Evolutionary conservation across 768 basidiomycete species (phyloP).

Genomic region (Serendipita sp.): DNA sequence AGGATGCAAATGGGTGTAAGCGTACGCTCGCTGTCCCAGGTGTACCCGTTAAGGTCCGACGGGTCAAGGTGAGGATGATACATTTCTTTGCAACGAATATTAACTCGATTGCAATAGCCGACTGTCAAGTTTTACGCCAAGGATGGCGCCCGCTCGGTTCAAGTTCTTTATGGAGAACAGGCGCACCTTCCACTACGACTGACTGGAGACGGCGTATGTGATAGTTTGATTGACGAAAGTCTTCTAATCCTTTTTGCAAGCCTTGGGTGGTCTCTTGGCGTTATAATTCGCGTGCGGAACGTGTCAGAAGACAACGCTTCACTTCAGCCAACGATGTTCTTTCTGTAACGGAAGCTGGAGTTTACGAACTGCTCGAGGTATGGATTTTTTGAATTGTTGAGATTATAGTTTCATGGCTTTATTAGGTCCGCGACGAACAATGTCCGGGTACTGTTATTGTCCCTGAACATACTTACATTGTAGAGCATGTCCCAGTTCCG

Average conservation of each 20-base stretch:
- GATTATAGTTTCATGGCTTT: not conserved
- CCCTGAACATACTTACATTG: conserved; percentile 45
- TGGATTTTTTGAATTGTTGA: conserved; percentile 13
- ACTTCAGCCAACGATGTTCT: conserved; percentile 55
- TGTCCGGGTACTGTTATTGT: conserved; percentile 59
- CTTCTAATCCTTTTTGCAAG: conserved; percentile 24
- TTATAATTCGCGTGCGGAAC: conserved; percentile 27
- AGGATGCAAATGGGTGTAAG: conserved; percentile 79
- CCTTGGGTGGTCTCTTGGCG: conserved; percentile 80
- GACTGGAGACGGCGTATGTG: conserved; percentile 74
- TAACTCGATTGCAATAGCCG: conserved; percentile 33
- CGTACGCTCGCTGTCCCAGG: conserved; percentile 59
- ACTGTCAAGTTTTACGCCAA: conserved; percentile 74
- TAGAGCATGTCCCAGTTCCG: conserved; percentile 70
- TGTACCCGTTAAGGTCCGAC: conserved; percentile 66
- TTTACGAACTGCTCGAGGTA: conserved; percentile 59
- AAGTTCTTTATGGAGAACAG: conserved; percentile 56
- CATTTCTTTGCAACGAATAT: not conserved
- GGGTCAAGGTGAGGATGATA: conserved; percentile 42
- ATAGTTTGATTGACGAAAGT: not conserved
- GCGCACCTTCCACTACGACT: conserved; percentile 65
- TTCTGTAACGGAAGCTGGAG: conserved; percentile 53
- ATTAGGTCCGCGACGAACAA: conserved; percentile 62
- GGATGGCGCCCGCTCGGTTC: conserved; percentile 35
- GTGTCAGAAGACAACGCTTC: conserved; percentile 26